These are phyloP conservation scores for Biscogniauxia mediterranea DNA, from an alignment of 2,329 filamentous ascomycete genomes.

Conservation along the genomic window DNA sequence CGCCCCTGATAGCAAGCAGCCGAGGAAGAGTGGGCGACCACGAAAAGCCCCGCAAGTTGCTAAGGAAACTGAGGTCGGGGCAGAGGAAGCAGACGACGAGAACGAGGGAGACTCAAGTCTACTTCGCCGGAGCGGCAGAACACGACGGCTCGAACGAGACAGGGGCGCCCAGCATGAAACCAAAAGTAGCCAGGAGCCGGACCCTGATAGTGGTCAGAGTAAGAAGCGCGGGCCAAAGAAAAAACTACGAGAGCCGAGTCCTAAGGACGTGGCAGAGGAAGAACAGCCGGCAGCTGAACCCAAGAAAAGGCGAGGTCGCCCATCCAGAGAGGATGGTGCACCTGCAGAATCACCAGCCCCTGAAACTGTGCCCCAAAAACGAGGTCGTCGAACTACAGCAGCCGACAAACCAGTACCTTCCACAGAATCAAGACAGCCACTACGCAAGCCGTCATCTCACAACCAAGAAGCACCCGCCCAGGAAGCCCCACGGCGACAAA, in stretches of 20 bases:
- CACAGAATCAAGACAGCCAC: constrained; percentile 15
- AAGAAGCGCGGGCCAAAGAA: not conserved
- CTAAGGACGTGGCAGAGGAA: constrained; percentile 9
- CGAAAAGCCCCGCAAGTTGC: constrained; percentile 8
- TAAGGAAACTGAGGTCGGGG: constrained; percentile 18
- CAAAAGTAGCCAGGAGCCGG: not conserved
- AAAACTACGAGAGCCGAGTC: not conserved
- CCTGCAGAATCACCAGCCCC: constrained; percentile 12
- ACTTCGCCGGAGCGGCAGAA: constrained; percentile 25
- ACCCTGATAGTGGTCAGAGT: not conserved
- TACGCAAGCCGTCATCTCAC: constrained; percentile 11
- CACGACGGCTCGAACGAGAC: constrained; percentile 14
- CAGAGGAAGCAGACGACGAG: constrained; percentile 32
- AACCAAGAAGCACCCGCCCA: constrained; percentile 10
- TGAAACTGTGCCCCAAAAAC: constrained; percentile 17
- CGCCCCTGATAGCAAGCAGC: constrained; percentile 2
- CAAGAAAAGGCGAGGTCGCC: constrained; percentile 25
- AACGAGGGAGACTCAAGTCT: constrained; percentile 29
- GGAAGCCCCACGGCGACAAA: constrained; percentile 5
- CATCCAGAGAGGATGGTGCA: constrained; percentile 24
- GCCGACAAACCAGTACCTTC: constrained; percentile 12
- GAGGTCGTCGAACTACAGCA: constrained; percentile 19
- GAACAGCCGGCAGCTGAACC: constrained; percentile 14
- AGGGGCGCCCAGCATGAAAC: not conserved
- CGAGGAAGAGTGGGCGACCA: constrained; percentile 15